Base-by-base conservation (phyloP, 441 rosid genomes). In the Adansonia rubrostipa region DNA sequence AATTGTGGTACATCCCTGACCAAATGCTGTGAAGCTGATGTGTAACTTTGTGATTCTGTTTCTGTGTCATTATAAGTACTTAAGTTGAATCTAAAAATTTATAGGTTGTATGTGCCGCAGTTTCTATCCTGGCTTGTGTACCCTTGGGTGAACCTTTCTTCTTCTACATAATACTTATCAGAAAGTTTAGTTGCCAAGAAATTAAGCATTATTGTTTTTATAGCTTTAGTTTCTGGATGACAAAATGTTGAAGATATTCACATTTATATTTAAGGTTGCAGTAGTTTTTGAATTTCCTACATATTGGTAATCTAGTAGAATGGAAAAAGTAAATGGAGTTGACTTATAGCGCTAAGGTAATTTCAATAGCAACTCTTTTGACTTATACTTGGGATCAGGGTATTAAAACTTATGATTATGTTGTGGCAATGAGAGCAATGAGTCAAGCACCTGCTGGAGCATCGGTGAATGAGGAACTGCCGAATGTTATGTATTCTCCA, bases 341-440 rank as follows among this genome's bases (percentile, higher is more conserved):
- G 56, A 22, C 48, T 50, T 47, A 51, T 77, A 63, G 6, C n/a
- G 33, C 56, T 14, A 40, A 13, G 17, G 40, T 3, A 5, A 19
- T 33, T n/a, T 68, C 22, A 13, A 6, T 22, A 2, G 36, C 58
- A 71, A 63, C 54, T 48, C 19, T 24, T 47, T 51, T 19, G 8
- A 47, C 33, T 19, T 50, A 66, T 33, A 9, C 51, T 9, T 77
- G 56, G 42, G 54, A 54, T 20, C 48, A 89, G 95, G 95, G 95
- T 8, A 89, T 91, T 53, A 91, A 92, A 11, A 91, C 95, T 4
- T 91, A 91, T 67, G 95, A 91, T 82, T 91, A 86, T 83, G 91
- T 89, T 76, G 90, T 91, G 84, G 95, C 95, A 50, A 88, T 89
- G 93, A 88, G 95, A 86, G 89, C 93, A 58, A 88, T 89, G 91